Evolutionary conservation across 2,329 filamentous ascomycete species (phyloP).

Genomic region (Cercospora beticola): DNA sequence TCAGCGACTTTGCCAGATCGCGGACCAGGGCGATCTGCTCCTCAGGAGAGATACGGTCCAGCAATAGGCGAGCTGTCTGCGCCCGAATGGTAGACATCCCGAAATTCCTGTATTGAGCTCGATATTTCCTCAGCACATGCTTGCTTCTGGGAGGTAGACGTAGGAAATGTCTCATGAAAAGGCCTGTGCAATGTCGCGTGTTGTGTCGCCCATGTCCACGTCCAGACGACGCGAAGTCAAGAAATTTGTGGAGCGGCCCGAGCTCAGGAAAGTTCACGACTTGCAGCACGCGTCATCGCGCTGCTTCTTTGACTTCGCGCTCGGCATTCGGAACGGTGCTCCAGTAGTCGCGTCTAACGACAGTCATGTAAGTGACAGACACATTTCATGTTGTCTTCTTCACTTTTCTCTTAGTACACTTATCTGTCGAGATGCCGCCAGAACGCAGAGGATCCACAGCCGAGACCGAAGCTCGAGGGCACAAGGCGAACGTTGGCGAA

Average conservation of each 20-base stretch:
- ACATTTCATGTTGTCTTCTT: not conserved
- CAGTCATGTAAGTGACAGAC: not conserved
- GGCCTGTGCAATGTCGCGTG: not conserved
- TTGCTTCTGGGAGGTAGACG: not conserved
- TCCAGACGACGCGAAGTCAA: not conserved
- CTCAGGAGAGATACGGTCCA: slow-evolving; percentile 24
- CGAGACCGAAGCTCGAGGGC: slow-evolving; percentile 10
- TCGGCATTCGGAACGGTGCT: not conserved
- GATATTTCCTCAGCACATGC: not conserved
- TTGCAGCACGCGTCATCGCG: not conserved
- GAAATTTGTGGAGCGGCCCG: not conserved
- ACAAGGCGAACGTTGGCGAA: not conserved
- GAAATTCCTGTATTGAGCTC: slow-evolving; percentile 6
- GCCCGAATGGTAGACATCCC: slow-evolving; percentile 22
- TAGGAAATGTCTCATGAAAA: not conserved
- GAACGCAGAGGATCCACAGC: slow-evolving; percentile 10
- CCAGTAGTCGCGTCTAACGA: not conserved
- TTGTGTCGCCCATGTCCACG: not conserved
- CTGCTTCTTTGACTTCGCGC: not conserved
- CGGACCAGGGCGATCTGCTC: slow-evolving; percentile 24
- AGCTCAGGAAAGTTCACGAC: not conserved
- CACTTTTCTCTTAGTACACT: too few relatives aligned
- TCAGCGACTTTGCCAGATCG: slow-evolving; percentile 22
- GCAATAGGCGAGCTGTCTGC: slow-evolving; percentile 26
- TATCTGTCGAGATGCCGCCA: not conserved